Base-by-base conservation (phyloP, 768 basidiomycete species). In the Suillus hirtellus region DNA sequence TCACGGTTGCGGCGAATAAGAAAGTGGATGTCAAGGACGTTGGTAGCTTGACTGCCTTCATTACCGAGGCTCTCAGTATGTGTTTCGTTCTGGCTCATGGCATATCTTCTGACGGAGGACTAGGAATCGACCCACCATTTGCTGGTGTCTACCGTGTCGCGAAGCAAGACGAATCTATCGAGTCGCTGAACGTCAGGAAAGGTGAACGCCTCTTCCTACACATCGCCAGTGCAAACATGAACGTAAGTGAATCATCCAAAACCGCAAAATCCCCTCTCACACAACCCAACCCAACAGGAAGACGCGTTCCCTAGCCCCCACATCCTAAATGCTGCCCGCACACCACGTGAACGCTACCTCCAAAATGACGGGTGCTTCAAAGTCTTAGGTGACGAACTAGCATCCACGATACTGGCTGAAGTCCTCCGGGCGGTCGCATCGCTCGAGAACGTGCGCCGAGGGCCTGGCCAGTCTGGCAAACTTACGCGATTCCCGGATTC, bases 61-160 rank as follows among this genome's bases (percentile, higher is more conserved):
- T 86, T 14, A 79, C 82, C 21, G 92, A 94, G 72, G 89, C 89
- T 15, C 72, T 92, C 64, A 84, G 90, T 91, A 60, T 68, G 89
- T 83, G 0, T 19, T 62, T n/a, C 5, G 11, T 42, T 15, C 53
- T 40, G n/a, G 11, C 40, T 5, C 19, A 12, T 34, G 2, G 4
- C 54, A 34, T 34, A 14, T 2, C 44, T 63, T 15, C 61, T 71
- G 21, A 72, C 44, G 14, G 21, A 17, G 35, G 9, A 62, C 2
- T 60, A 92, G 90, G 92, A 60, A 78, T 91, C 56, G 87, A 89
- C 50, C 90, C 92, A 11, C 82, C 87, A 3, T 87, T 93, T 79
- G 82, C 81, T 60, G 90, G 92, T 61, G 83, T 84, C 38, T 87
- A 83, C 69, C 89, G 89, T 59, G 72, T 83, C 61, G 81, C 84